A percentile compares a stretch with the other conserved stretches of the same genome.
Evolutionary conservation across 768 basidiomycete genomes (phyloP).

Genomic region (Galerina sulciceps): DNA sequence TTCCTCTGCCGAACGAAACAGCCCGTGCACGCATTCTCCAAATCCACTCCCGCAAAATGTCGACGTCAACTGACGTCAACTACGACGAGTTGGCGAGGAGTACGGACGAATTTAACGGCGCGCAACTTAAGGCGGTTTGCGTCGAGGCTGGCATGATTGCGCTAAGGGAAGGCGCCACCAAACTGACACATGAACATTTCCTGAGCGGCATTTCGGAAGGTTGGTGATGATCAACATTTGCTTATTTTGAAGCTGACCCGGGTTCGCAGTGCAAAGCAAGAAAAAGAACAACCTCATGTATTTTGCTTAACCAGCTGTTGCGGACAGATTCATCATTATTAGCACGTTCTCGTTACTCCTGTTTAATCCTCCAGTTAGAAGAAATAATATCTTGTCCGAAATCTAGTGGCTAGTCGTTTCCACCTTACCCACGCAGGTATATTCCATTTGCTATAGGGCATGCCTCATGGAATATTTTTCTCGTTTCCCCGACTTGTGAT

Average conservation of each 20-base stretch:
- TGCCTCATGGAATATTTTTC: not conserved
- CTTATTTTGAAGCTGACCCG: slow-evolving; percentile 21
- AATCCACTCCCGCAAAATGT: slow-evolving; percentile 98
- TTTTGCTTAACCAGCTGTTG: slow-evolving; percentile 63
- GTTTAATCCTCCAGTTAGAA: not conserved
- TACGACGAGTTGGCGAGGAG: slow-evolving; percentile 96
- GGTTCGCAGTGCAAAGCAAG: slow-evolving; percentile 88
- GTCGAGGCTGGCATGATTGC: slow-evolving; percentile 99
- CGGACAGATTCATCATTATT: not conserved
- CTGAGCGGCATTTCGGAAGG: slow-evolving; percentile 90
- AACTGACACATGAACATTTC: slow-evolving; percentile 94
- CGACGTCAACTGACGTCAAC: slow-evolving; percentile 85
- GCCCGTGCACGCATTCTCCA: slow-evolving; percentile 96
- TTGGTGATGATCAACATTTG: slow-evolving; percentile 33
- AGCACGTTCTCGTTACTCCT: slow-evolving; percentile 1
- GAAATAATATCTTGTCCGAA: not conserved
- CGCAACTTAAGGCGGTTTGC: slow-evolving; percentile 95
- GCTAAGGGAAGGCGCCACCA: slow-evolving; percentile 87
- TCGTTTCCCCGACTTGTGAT: not conserved
- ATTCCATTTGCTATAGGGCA: not conserved
- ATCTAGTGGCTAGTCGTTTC: not conserved
- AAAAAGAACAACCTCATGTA: slow-evolving; percentile 99
- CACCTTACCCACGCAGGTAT: not conserved
- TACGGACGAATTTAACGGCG: slow-evolving; percentile 99
- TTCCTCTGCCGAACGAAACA: slow-evolving; percentile 94